These are phyloP conservation scores for Penicillium ochrochloron DNA, from an alignment of 495 filamentous ascomycete genomes.

Conservation along the genomic window DNA sequence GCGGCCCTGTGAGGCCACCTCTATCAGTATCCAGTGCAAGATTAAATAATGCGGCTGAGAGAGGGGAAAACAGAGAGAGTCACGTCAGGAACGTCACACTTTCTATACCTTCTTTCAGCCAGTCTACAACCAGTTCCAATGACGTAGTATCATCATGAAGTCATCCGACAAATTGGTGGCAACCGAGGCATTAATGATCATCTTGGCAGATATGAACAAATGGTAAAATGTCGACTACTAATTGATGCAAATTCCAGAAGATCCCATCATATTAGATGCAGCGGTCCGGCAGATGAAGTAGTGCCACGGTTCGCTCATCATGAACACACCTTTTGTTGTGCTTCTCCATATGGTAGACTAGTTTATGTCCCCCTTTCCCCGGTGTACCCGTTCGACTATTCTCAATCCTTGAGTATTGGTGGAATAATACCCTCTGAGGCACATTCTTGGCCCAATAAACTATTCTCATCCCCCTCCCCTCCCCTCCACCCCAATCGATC, in stretches of 20 bases:
- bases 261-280: background rate
- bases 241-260: background rate
- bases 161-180: conserved; percentile 1
- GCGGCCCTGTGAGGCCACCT: background rate
- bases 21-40: no score
- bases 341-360: background rate
- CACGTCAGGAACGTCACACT: background rate
- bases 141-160: conserved; percentile 2
- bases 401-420: background rate
- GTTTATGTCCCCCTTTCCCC: no score
- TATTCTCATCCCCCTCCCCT: background rate
- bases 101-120: background rate
- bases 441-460: background rate
- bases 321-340: background rate
- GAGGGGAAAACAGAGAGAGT: background rate
- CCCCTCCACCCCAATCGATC: background rate
- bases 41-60: background rate
- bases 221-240: background rate
- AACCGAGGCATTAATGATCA: background rate
- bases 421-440: background rate
- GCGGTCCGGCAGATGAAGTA: conserved; percentile 14
- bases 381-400: no score
- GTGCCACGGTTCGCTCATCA: conserved; percentile 6
- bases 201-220: background rate
- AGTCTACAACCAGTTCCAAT: background rate